Base-by-base conservation (phyloP, 1,284 basidiomycete genomes). In the Ustilago shanxiensis region DNA sequence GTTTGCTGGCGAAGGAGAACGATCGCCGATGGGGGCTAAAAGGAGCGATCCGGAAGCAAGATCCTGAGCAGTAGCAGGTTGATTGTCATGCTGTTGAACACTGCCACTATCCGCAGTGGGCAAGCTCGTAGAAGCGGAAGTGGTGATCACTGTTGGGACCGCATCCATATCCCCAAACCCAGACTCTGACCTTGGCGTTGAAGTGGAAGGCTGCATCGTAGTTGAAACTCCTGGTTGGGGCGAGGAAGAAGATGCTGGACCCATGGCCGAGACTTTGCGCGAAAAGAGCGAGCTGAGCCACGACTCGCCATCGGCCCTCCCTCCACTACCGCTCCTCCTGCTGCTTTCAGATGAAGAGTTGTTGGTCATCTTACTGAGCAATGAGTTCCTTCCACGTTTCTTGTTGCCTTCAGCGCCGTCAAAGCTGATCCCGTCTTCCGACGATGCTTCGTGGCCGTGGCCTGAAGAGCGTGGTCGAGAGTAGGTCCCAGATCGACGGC, bases 241-340 rank as follows among this genome's bases (percentile, higher is more conserved):
- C 37, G 64, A 59, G 31, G 53, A 59, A 31, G 58, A 56, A 31
- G 58, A 56, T 16, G 28, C 39, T 10, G 51, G 13, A 4, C n/a
- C 61, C 0, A 14, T 26, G 0, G 64, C 54, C 0, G 61, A 45
- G 11, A 37, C 55, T 33, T 61, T 63, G 22, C 57, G 60, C 24
- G 47, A 24, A 26, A 74, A 69, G 33, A 74, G 50, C 22, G 58
- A 51, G 6, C 61, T 41, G 45, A 66, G 51, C 72, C 72, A 74
- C 24, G 62, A 66, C 39, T 74, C 66, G 28, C 53, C 53, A n/a
- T 70, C 67, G 5, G 35, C 22, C 24, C 45, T 33, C 6, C 62
- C 59, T 16, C 41, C 68, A 28, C 68, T 61, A 26, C 68, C 68
- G 35, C 62, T 66, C 13, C 62, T 31, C 22, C 58, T 41, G 22